These are phyloP conservation scores for Penicillium maclennaniae DNA, from an alignment of 495 filamentous ascomycete species.

Conservation along the genomic window DNA sequence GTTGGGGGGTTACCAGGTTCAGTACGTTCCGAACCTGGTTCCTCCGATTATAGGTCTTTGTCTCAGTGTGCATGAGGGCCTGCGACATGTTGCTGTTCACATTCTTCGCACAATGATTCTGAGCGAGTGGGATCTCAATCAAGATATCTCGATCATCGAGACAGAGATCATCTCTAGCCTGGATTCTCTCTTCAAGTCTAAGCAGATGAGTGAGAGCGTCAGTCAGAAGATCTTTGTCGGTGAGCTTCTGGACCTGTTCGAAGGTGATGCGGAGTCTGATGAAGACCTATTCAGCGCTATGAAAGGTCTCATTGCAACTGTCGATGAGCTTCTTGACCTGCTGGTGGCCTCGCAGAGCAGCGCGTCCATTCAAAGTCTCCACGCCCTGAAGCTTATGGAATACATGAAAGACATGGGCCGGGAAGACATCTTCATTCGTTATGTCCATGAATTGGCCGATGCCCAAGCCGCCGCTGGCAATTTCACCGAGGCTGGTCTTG, in stretches of 20 bases:
- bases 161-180: conserved; percentile 96
- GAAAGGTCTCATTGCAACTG: conserved; percentile 70
- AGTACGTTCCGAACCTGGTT: conserved; percentile 91
- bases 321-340: conserved; percentile 88
- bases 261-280: conserved; percentile 61
- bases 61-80: conserved; percentile 88
- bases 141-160: conserved; percentile 87
- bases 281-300: conserved; percentile 76
- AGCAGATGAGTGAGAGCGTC: conserved; percentile 80
- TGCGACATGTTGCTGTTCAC: conserved; percentile 85
- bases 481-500: conserved; percentile 85
- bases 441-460: conserved; percentile 87
- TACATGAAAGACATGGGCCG: conserved; percentile 97
- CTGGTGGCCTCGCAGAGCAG: conserved; percentile 87
- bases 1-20: conserved; percentile 95
- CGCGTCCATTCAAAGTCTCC: conserved; percentile 74
- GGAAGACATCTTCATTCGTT: conserved; percentile 93
- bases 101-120: conserved; percentile 97
- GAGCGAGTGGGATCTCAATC: conserved; percentile 95
- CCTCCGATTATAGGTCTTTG: conserved; percentile 91
- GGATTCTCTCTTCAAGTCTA: conserved; percentile 85
- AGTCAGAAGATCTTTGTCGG: conserved; percentile 88
- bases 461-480: conserved; percentile 73
- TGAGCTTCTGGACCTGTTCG: conserved; percentile 80
- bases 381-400: conserved; percentile 89